Conservation (phyloP, 805 yeast genomes). For the Candida odintsovae region DNA sequence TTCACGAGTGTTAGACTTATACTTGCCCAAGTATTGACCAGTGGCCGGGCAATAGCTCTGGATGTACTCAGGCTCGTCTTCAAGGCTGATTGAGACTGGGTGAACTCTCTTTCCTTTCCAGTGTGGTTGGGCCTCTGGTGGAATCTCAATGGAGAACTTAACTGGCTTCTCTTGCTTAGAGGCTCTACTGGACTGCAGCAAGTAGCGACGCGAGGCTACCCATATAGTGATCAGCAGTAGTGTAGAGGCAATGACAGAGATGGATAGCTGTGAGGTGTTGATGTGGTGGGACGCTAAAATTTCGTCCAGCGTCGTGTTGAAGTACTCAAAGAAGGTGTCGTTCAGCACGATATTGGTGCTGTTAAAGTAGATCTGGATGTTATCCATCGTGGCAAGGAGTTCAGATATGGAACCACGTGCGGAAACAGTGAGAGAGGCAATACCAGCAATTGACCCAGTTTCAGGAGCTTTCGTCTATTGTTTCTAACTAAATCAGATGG, state of each 20-base stretch:
- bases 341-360: slow-evolving; percentile 18
- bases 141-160: slow-evolving; percentile 51
- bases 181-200: slow-evolving; percentile 1
- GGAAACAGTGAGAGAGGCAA: neutral
- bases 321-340: slow-evolving; percentile 17
- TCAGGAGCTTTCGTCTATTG: neutral
- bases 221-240: slow-evolving; percentile 8
- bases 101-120: slow-evolving; percentile 86
- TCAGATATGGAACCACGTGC: neutral
- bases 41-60: slow-evolving; percentile 96
- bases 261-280: slow-evolving; percentile 13
- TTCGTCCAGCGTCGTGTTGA: slow-evolving; percentile 19
- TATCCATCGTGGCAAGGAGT: neutral
- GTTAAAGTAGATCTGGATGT: slow-evolving; percentile 13
- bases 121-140: slow-evolving; percentile 76
- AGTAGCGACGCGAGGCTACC: slow-evolving; percentile 11
- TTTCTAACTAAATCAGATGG: no score
- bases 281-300: slow-evolving; percentile 7
- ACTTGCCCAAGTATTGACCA: slow-evolving; percentile 78
- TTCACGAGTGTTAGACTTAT: slow-evolving; percentile 52
- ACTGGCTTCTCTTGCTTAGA: slow-evolving; percentile 22
- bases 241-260: slow-evolving; percentile 14
- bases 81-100: slow-evolving; percentile 52
- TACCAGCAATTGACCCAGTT: neutral
- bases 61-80: slow-evolving; percentile 60